phyloP scores from a whole-genome alignment of 208 protist species.

The Wallacemonas sp. region DNA sequence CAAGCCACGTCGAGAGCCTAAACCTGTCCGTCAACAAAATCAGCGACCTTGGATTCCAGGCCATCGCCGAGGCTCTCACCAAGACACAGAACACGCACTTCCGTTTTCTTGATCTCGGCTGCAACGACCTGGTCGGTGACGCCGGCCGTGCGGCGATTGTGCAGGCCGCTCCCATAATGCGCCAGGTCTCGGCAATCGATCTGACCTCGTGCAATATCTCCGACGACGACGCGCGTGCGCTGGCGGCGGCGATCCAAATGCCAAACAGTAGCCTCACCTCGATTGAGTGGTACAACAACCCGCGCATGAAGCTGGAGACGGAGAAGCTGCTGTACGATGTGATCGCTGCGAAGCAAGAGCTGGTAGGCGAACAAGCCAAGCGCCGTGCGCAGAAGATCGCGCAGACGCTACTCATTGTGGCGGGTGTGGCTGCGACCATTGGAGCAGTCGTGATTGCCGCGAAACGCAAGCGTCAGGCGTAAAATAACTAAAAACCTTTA shows the following conservation, averaged over 20 bases:
- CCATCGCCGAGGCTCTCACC: constrained; percentile 70
- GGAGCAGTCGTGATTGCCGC: constrained; percentile 28
- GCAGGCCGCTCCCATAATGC: constrained; percentile 33
- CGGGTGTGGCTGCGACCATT: constrained; percentile 12
- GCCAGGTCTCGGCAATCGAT: constrained; percentile 58
- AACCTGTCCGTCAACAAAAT: constrained; percentile 85
- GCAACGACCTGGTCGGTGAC: constrained; percentile 67
- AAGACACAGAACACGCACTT: constrained; percentile 50
- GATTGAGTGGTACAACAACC: constrained; percentile 89
- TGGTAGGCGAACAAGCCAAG: constrained; percentile 9
- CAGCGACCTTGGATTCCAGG: constrained; percentile 66
- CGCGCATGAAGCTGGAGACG: constrained; percentile 52
- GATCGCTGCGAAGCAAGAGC: constrained; percentile 39
- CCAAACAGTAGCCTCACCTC: constrained; percentile 43
- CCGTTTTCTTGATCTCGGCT: constrained; percentile 64
- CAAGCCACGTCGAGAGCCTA: constrained; percentile 52
- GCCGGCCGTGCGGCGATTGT: constrained; percentile 52
- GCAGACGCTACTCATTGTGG: constrained; percentile 19
- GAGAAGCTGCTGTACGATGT: constrained; percentile 64
- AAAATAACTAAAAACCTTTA: neutral
- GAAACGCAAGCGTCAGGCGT: constrained; percentile 15
- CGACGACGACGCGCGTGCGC: constrained; percentile 55
- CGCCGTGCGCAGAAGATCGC: constrained; percentile 14
- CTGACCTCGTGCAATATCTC: constrained; percentile 76
- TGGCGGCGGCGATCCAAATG: constrained; percentile 47